Evolutionary conservation across 148 eudicot species (phyloP), one percentile per base, ranked within the genome.

Genomic region (Cornus controversa): DNA sequence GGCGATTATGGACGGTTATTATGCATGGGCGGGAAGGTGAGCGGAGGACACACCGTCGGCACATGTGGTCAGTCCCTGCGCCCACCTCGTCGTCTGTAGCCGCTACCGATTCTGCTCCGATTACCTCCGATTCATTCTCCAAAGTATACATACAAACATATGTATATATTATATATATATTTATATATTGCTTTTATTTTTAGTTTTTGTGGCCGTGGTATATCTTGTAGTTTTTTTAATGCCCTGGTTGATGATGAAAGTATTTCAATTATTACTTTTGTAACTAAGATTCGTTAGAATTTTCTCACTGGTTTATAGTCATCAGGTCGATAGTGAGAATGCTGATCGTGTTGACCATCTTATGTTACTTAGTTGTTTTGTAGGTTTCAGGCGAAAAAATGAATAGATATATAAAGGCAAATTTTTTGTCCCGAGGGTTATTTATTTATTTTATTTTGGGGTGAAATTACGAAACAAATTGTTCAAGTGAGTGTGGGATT

Each of bases 11-110:
- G 77, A 45, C 63, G 69, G 45, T 16, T 76, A 67, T 75, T 75
- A 79, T 71, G 76, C 75, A 69, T 66, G 72, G 70, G 64, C 27
- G 67, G 78, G 73, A 60, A 63, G 81, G 70, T 77, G 78, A 80
- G 75, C 71, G 20, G 62, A 37, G 63, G 74, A 26, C 27, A 22
- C 72, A 66, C 66, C 37, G 66, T 62, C 79, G 82, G 85, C 85
- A 79, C 82, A 79, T 83, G 85, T 79, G 73, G 77, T 66, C 85
- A 37, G 80, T 80, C 84, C 75, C 31, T 18, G 67, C 69, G 22
- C 47, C 74, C 65, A n/a, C 74, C 70, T 47, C 78, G 65, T 72
- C 76, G 20, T 73, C 80, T 67, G 74, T 73, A 67, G 78, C 77
- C 31, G 70, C 34, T 66, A 34, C 58, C 50, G 16, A 16, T 47